Base-by-base conservation (phyloP, 108 stramenopile genomes). In the Skeletonema grethae region DNA sequence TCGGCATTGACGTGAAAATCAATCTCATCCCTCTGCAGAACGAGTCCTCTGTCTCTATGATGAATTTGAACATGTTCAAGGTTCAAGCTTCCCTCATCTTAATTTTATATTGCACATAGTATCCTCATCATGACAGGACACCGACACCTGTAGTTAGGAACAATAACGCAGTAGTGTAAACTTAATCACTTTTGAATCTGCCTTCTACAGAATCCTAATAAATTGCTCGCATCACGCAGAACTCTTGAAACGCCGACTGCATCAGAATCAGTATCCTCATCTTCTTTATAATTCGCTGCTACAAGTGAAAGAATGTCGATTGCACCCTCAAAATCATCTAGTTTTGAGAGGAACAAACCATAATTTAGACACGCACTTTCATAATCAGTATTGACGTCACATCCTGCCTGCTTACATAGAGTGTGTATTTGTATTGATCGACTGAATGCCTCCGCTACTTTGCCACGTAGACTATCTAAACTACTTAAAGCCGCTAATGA, bases 301-400 rank as follows among this genome's bases (percentile, higher is more conserved):
- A 48, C 46, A 20, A 48, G 46, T 62, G 72, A 67, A 57, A 90
- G 70, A 22, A 90, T 62, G 2, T 60, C 43, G 36, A 55, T 65
- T 10, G 89, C 89, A 15, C 64, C 61, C 1, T 36, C 50, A 76
- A 87, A 90, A 38, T 75, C 38, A 66, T 90, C 85, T 36, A 63
- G 77, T n/a, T 90, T 86, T 18, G 89, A 77, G 0, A 87, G 30
- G 31, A 70, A 82, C 57, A 90, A 67, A 38, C 89, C 89, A 59
- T 82, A 87, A 46, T 90, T 90, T 12, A 87, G 72, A 45, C 63
- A 64, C 8, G 80, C 64, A 43, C 81, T 41, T 38, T 73, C 67
- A 29, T 63, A 73, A 61, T 90, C 86, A 0, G 67, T 13, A 25
- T 24, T 48, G 8, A 87, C 76, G 58, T 86, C 79, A 67, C 84